Evolutionary conservation across 257 asterid genomes (phyloP).

Genomic region (Solanum phureja): DNA sequence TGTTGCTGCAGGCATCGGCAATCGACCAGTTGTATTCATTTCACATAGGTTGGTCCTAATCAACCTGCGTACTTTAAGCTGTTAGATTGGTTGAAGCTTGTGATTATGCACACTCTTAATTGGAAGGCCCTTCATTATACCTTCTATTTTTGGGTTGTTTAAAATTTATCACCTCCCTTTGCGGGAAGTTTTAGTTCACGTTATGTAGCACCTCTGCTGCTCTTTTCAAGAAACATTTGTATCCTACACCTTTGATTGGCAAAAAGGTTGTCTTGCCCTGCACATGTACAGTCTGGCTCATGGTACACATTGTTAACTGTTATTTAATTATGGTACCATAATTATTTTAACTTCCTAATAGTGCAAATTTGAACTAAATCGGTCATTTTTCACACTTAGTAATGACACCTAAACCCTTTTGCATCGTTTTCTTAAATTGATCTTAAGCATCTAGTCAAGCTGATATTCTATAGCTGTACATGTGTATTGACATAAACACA

Average conservation of each 20-base stretch:
- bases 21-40: conserved; percentile 85
- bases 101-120: background rate
- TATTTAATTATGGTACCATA: background rate
- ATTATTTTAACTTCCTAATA: background rate
- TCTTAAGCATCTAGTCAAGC: background rate
- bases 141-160: background rate
- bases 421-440: background rate
- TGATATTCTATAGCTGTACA: background rate
- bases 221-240: background rate
- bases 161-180: background rate
- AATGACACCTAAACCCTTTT: background rate
- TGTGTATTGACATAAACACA: background rate
- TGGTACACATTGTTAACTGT: background rate
- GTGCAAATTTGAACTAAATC: background rate
- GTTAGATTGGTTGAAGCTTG: background rate
- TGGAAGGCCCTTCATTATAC: background rate
- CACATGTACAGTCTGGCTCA: background rate
- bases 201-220: background rate
- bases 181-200: background rate
- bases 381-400: background rate
- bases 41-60: conserved; percentile 69
- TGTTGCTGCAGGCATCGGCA: conserved; percentile 89
- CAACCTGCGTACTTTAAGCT: background rate
- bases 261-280: background rate
- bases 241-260: background rate